Conservation (phyloP, 768 basidiomycete species). For the Tremella fuciformis region DNA sequence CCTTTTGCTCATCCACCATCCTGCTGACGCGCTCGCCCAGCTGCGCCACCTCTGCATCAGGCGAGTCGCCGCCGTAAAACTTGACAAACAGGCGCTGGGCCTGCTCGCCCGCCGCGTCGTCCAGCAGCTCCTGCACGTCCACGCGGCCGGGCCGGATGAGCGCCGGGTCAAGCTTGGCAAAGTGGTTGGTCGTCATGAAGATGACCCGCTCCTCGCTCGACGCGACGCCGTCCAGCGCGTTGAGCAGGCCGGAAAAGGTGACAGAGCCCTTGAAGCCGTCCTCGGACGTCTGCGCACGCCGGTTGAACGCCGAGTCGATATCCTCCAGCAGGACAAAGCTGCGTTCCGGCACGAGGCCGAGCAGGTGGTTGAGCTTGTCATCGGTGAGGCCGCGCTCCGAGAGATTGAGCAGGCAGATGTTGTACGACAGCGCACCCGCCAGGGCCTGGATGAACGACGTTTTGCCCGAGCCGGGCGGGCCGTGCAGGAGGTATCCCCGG, state of each 20-base stretch:
- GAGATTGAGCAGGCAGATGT: constrained; percentile 92
- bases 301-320: constrained; percentile 93
- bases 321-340: constrained; percentile 96
- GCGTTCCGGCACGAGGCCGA: constrained; percentile 88
- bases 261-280: constrained; percentile 95
- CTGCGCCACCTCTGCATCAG: constrained; percentile 51
- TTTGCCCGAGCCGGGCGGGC: constrained; percentile 96
- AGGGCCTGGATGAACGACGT: constrained; percentile 98
- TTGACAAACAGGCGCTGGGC: constrained; percentile 71
- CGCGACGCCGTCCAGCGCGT: constrained; percentile 94
- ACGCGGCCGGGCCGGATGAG: constrained; percentile 94
- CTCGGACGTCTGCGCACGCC: constrained; percentile 81
- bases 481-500: constrained; percentile 88
- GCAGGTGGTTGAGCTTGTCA: constrained; percentile 88
- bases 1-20: constrained; percentile 60
- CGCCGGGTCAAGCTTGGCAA: constrained; percentile 82
- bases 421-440: constrained; percentile 85
- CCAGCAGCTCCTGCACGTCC: constrained; percentile 76
- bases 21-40: constrained; percentile 60
- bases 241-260: constrained; percentile 95
- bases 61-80: constrained; percentile 63
- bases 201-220: constrained; percentile 97
- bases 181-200: constrained; percentile 99
- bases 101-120: constrained; percentile 80
- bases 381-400: constrained; percentile 94